phyloP scores from a whole-genome alignment of 2,329 filamentous ascomycete genomes.

The Moelleriella libera region DNA sequence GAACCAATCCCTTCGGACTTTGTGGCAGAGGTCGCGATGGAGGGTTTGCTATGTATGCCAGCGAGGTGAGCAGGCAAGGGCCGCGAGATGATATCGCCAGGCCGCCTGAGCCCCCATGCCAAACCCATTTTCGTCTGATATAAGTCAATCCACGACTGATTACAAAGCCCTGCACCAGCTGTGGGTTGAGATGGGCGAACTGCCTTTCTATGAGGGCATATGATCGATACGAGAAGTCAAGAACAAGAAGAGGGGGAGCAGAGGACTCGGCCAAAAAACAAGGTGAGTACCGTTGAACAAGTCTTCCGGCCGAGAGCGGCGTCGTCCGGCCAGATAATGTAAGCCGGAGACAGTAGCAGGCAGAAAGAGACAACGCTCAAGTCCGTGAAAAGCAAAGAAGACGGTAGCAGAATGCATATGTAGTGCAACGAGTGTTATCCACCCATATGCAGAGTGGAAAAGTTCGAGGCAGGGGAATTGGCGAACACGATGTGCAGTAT shows the following conservation, averaged over 20 bases:
- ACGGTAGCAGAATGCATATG: background rate
- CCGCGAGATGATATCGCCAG: slow-evolving; percentile 2
- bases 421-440: background rate
- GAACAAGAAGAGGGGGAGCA: no score
- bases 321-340: background rate
- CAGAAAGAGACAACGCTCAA: background rate
- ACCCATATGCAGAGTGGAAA: background rate
- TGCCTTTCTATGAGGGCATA: no score
- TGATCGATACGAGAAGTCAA: no score
- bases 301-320: background rate
- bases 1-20: background rate
- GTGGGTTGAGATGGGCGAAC: no score
- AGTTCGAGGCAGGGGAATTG: background rate
- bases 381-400: background rate
- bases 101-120: background rate
- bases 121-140: background rate
- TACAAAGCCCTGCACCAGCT: no score
- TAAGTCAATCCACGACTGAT: no score
- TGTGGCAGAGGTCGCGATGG: background rate
- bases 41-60: background rate
- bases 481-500: background rate
- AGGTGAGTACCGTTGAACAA: background rate
- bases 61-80: slow-evolving; percentile 1
- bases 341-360: background rate
- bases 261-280: background rate